Base-by-base conservation (phyloP, 495 filamentous ascomycete species). In the Sphaerosporella brunnea region DNA sequence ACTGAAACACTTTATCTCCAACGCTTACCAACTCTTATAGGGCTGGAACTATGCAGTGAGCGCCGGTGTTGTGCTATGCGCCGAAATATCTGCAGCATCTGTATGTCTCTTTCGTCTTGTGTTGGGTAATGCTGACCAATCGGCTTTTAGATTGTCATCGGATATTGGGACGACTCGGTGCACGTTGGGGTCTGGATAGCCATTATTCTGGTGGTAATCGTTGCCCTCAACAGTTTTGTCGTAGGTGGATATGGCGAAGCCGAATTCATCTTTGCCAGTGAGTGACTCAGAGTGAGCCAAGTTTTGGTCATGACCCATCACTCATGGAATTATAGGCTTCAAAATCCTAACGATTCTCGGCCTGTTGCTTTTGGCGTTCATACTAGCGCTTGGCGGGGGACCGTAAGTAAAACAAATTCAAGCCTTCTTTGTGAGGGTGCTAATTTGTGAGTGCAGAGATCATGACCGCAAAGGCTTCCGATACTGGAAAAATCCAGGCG, bases 401-500 rank as follows among this genome's bases (percentile, higher is more conserved):
- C 43, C 43, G 43, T 34, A 18, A 46, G 26, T 34, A 19, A 23
- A 18, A 2, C 3, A 10, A n/a, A n/a, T n/a, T n/a, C n/a, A n/a
- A n/a, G n/a, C n/a, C n/a, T n/a, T n/a, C n/a, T n/a, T n/a, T n/a
- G n/a, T n/a, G n/a, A n/a, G n/a, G n/a, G n/a, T n/a, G n/a, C n/a
- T n/a, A n/a, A n/a, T n/a, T n/a, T n/a, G n/a, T n/a, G n/a, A n/a
- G n/a, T n/a, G n/a, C 3, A 43, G 40, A 13, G 40, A 43, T 13
- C 24, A 43, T 19, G 40, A 46, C 23, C 43, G 43, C 20, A 34
- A 20, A 34, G 43, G 43, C 18, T 46, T 46, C 30, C 43, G 43
- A 0, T 68, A 72, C 39, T 82, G 75, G 74, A 69, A 76, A 37
- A 63, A 79, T 15, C 79, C 78, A 1, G 79, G 79, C n/a, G 78